Percentiles rank a stretch among this genome's conserved stretches.
These are phyloP conservation scores for Syzygium aromaticum DNA, from an alignment of 345 rosid species.

Conservation along the genomic window DNA sequence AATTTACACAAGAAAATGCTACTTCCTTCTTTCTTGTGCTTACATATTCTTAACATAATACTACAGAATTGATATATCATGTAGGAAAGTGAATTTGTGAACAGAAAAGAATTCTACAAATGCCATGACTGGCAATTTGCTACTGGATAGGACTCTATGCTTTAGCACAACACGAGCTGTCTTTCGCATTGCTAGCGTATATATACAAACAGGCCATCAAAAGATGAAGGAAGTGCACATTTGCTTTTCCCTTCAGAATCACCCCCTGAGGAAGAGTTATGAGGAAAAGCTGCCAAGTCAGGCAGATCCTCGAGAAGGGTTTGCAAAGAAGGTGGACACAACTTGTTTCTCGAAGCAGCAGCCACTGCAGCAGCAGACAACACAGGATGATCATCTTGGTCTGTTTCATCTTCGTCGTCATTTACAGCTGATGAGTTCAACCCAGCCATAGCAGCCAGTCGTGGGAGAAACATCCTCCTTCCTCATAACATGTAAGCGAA, in stretches of 20 bases:
- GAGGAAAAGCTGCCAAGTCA: conserved; percentile 56
- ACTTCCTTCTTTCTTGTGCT: neutral
- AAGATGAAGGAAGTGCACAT: conserved; percentile 25
- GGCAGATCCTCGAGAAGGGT: conserved; percentile 79
- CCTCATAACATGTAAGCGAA: too few relatives aligned
- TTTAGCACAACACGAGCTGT: neutral
- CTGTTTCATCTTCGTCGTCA: conserved; percentile 61
- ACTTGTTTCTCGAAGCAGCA: conserved; percentile 85
- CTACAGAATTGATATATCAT: neutral
- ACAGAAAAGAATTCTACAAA: neutral
- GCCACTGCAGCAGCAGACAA: conserved; percentile 85
- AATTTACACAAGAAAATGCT: neutral
- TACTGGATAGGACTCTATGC: neutral
- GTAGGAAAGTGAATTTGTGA: neutral
- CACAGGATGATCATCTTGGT: conserved; percentile 43
- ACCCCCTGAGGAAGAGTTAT: conserved; percentile 81
- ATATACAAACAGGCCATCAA: neutral
- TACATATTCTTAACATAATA: neutral
- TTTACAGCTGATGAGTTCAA: conserved; percentile 59
- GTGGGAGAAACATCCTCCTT: conserved; percentile 86
- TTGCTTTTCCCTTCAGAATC: conserved; percentile 98
- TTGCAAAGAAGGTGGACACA: conserved; percentile 93
- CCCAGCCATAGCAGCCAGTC: conserved; percentile 66
- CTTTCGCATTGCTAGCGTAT: neutral
- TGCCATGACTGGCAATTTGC: neutral